Evolutionary conservation across 2,329 filamentous ascomycete species (phyloP).

Genomic region (Alternaria dauci): DNA sequence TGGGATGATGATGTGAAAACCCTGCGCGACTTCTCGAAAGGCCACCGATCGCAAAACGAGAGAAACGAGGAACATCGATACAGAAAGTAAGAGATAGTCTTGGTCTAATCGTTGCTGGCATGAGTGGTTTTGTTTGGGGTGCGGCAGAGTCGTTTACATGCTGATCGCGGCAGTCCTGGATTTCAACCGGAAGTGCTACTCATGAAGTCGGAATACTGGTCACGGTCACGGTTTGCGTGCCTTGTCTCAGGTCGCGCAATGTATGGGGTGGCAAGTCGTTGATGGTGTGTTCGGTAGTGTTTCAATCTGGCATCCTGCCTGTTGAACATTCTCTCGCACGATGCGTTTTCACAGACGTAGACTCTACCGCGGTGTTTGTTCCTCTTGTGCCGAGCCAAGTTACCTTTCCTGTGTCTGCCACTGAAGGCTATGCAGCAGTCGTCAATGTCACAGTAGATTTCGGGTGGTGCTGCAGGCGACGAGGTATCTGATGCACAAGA

Average conservation of each 20-base stretch:
- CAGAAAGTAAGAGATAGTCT: not conserved
- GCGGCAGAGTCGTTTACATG: too few relatives aligned
- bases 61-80: not conserved
- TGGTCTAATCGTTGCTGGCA: not conserved
- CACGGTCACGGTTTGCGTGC: not conserved
- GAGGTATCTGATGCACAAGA: not conserved
- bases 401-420: not conserved
- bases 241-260: not conserved
- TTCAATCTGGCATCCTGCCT: not conserved
- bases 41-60: not conserved
- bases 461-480: not conserved
- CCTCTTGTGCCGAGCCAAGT: not conserved
- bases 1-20: not conserved
- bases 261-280: not conserved
- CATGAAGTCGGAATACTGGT: not conserved
- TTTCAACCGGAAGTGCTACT: not conserved
- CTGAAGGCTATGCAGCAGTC: not conserved
- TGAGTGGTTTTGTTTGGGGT: too few relatives aligned
- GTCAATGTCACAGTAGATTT: not conserved
- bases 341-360: not conserved
- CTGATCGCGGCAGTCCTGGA: too few relatives aligned
- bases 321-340: not conserved
- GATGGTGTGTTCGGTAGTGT: not conserved
- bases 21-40: accelerated
- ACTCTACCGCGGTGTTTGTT: not conserved